Base-by-base conservation (phyloP, 1,284 basidiomycete species). In the Trichosporon sp. region DNA sequence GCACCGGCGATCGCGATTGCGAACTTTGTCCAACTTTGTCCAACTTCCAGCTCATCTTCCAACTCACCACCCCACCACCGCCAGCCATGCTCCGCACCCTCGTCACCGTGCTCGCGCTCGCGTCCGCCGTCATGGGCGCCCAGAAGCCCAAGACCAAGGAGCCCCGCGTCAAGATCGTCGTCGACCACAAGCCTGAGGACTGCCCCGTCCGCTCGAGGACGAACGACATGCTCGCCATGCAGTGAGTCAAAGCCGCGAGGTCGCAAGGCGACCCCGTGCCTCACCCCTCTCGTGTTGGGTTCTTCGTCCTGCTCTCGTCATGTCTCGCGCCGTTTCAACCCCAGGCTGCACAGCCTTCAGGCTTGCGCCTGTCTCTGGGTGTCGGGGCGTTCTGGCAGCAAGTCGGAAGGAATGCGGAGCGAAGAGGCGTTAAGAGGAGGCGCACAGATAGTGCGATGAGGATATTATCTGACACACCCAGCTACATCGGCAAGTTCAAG, bases 401-500 rank as follows among this genome's bases (percentile, higher is more conserved):
- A n/a, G n/a, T n/a, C n/a, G n/a, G n/a, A n/a, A n/a, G n/a, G n/a
- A n/a, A n/a, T n/a, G n/a, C n/a, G n/a, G n/a, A n/a, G n/a, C n/a
- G n/a, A n/a, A n/a, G n/a, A n/a, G n/a, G 12, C 9, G 35, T 32
- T 15, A 38, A 12, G 35, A 38, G 12, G 35, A 42, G 35, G 18
- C 8, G 35, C 12, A 15, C 13, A 38, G 51, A 56, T 2, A 23
- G 51, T 11, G n/a, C n/a, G n/a, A n/a, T n/a, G n/a, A n/a, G n/a
- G n/a, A n/a, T n/a, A n/a, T n/a, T n/a, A 56, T 56, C 71, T 72
- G 29, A 70, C 65, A 3, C 65, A 3, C 15, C 29, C 65, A 84
- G 82, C 76, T 87, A 87, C 75, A 86, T 86, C 15, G 86, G 85
- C 6, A 84, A 80, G 2, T 78, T 87, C 5, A 83, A 83, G 62